Conservation (phyloP, 495 filamentous ascomycete species). For the Pseudotulostoma volvatum region DNA sequence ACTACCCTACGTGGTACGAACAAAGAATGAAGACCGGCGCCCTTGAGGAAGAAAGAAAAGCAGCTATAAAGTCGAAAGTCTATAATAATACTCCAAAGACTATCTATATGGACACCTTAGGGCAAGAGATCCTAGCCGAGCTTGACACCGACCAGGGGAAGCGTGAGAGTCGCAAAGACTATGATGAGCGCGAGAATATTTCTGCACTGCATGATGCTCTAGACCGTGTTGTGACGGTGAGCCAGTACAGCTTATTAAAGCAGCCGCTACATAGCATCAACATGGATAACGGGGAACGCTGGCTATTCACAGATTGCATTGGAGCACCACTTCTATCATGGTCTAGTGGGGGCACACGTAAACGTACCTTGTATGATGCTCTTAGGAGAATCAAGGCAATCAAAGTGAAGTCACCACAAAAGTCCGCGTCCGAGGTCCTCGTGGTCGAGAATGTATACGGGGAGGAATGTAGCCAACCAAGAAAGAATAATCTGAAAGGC, state of each 20-base stretch:
- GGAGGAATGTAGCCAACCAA: neutral
- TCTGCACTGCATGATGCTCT: slow-evolving; percentile 10
- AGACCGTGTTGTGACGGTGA: slow-evolving; percentile 4
- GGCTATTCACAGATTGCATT: neutral
- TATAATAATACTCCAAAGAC: slow-evolving; percentile 13
- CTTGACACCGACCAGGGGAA: slow-evolving; percentile 3
- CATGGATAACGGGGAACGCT: neutral
- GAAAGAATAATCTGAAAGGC: slow-evolving; percentile 1
- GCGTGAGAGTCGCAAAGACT: too few species aligned
- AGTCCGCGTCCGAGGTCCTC: neutral
- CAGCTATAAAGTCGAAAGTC: slow-evolving; percentile 7
- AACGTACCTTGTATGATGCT: neutral
- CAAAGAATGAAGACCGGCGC: too few species aligned
- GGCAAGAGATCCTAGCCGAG: slow-evolving; percentile 4
- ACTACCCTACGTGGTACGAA: neutral
- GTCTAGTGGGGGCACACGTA: neutral
- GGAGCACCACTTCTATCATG: neutral
- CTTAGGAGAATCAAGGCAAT: neutral
- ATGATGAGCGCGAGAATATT: slow-evolving; percentile 14
- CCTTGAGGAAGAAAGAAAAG: neutral
- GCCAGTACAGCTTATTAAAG: neutral
- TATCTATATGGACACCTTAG: slow-evolving; percentile 8
- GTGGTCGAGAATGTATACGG: neutral
- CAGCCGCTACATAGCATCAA: neutral
- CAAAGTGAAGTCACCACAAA: neutral